Evolutionary conservation across 225 moss, liverwort and hornwort species (phyloP), one percentile per base, ranked within the genome.

Genomic region (Lunularia cruciata): DNA sequence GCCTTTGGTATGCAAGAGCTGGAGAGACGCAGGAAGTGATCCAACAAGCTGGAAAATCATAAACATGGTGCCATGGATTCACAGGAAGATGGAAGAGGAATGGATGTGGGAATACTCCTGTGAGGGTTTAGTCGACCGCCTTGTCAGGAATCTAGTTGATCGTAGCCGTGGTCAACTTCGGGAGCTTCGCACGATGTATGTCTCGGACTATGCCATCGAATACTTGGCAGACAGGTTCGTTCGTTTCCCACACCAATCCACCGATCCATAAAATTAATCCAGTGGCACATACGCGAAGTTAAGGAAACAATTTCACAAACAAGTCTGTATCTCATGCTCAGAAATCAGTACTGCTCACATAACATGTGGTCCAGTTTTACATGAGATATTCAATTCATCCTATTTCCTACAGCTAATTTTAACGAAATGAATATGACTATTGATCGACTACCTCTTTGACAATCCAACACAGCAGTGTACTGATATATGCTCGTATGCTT

Each of bases 21-120:
- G 81, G 77, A 63, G 68, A 1, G 43, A 46, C 57, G 81, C 74
- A 15, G 65, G 71, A 4, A 60, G 35, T 27, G 62, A 82, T 68
- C 81, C 81, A 3, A 60, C 47, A n/a, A 77, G 74, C 23, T 82
- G 81, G 81, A 62, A 15, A 9, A 55, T 62, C 16, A 66, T 82
- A 0, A 74, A 82, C 40, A 82, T 82, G 81, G 66, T 73, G 18
- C 74, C 81, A 8, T 82, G 81, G 81, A 48, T 82, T 47, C 38
- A 56, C 5, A 51, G 40, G 20, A 69, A 67, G 28, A 62, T 60
- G 22, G 81, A 81, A 26, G 64, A 62, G 36, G 74, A 82, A 18
- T 77, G 49, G 64, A 61, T 46, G 69, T 74, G 74, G 81, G 81
- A 82, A 25, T 61, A 36, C 32, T 71, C 71, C 13, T 77, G 77